Evolutionary conservation across 169 alveolate genomes (phyloP).

Genomic region (Plasmodium reichenowi): DNA sequence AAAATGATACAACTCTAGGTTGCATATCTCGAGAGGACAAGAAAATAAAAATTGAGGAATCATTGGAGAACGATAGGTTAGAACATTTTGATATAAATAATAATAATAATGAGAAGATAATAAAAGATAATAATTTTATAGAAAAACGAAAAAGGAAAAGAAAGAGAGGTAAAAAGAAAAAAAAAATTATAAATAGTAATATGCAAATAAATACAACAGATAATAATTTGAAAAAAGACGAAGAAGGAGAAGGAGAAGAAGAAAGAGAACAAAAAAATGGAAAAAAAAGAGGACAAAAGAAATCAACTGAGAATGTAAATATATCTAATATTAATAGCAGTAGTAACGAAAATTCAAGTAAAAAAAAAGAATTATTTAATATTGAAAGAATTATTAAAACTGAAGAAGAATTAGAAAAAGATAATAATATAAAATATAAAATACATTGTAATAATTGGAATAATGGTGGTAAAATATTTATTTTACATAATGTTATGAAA

Average conservation of each 20-base stretch:
- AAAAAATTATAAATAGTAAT: too few relatives aligned
- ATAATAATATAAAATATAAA: conserved; percentile 28
- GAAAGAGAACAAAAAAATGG: background rate
- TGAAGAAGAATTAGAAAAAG: conserved; percentile 10
- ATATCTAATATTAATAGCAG: background rate
- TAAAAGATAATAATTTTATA: too few relatives aligned
- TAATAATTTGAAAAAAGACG: background rate
- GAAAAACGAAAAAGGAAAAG: too few relatives aligned
- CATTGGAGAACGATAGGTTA: too few relatives aligned
- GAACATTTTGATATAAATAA: too few relatives aligned
- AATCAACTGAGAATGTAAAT: background rate
- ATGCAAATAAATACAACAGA: background rate
- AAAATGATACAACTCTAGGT: background rate
- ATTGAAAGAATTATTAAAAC: conserved; percentile 27
- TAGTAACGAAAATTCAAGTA: background rate
- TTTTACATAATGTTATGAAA: conserved; percentile 48
- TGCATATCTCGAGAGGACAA: too few relatives aligned
- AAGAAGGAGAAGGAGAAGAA: background rate
- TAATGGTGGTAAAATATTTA: conserved; percentile 1
- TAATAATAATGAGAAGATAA: too few relatives aligned
- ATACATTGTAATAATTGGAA: conserved; percentile 43
- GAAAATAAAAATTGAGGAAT: too few relatives aligned
- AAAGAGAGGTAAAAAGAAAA: too few relatives aligned
- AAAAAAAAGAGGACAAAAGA: background rate
- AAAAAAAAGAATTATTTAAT: conserved; percentile 46